phyloP scores from a whole-genome alignment of 208 protist genomes.

The Acanthamoeba castellanii region DNA sequence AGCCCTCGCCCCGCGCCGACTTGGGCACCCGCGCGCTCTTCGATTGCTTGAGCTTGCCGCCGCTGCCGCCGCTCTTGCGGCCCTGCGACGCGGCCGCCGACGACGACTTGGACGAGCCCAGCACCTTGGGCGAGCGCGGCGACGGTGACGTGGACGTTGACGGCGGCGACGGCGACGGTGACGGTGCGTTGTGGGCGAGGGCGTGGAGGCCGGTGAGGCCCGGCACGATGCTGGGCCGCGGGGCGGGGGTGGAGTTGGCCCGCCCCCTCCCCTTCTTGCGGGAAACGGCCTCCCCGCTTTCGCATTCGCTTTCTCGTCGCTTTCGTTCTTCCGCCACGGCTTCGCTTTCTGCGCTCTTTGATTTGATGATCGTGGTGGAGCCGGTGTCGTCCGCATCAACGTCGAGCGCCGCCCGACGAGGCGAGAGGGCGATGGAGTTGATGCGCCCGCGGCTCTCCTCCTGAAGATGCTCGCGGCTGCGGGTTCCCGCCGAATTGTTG shows the following conservation, averaged over 20 bases:
- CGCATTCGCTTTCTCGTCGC: background rate
- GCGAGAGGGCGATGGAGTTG: background rate
- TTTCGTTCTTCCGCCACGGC: constrained; percentile 16
- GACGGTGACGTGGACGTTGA: too few species aligned
- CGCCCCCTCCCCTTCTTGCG: background rate
- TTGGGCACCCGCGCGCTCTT: constrained; percentile 15
- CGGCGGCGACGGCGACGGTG: background rate
- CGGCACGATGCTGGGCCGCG: background rate
- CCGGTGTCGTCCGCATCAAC: background rate
- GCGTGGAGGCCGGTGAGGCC: background rate
- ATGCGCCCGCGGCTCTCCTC: constrained; percentile 9
- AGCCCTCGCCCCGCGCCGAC: constrained; percentile 5
- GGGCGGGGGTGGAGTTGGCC: constrained; percentile 16
- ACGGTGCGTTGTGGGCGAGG: background rate
- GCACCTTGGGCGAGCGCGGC: background rate
- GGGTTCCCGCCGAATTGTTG: background rate
- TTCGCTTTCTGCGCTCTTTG: background rate
- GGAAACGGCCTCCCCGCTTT: background rate
- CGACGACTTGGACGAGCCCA: constrained; percentile 28
- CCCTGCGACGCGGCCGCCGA: background rate
- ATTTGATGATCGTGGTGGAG: background rate
- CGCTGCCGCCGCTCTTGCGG: background rate
- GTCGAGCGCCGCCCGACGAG: background rate
- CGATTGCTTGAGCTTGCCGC: background rate
- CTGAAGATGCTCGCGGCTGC: background rate